phyloP scores from a whole-genome alignment of 331 rosid genomes.

The Dryas integrifolia region DNA sequence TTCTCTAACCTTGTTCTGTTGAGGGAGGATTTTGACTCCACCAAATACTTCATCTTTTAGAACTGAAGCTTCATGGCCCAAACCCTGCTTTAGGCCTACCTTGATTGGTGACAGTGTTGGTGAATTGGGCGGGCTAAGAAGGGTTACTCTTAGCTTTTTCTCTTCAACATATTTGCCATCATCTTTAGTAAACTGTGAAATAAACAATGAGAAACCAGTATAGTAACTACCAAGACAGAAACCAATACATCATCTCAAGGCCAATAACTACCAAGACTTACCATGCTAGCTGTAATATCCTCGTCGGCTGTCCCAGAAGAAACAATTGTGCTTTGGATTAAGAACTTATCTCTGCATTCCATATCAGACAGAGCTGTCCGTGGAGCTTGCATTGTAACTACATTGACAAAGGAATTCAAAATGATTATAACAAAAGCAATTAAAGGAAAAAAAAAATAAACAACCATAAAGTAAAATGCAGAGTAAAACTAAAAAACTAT shows the following conservation, averaged over 20 bases:
- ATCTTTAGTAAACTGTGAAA: slow-evolving; percentile 69
- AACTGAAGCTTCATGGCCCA: slow-evolving; percentile 31
- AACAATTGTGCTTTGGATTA: slow-evolving; percentile 77
- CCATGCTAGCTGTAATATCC: slow-evolving; percentile 76
- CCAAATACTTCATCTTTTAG: slow-evolving; percentile 29
- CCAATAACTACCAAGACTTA: slow-evolving; percentile 34
- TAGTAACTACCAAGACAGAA: slow-evolving; percentile 27
- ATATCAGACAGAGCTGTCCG: slow-evolving; percentile 50
- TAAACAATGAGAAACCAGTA: slow-evolving; percentile 23
- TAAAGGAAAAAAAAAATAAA: background rate
- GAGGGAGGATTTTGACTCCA: slow-evolving; percentile 36
- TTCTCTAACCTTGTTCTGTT: slow-evolving; percentile 51
- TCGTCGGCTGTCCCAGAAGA: slow-evolving; percentile 50
- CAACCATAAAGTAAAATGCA: background rate
- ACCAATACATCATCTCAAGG: slow-evolving; percentile 25
- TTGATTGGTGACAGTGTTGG: slow-evolving; percentile 53
- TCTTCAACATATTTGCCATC: slow-evolving; percentile 60
- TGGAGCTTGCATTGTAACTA: slow-evolving; percentile 90
- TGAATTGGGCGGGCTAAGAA: slow-evolving; percentile 59
- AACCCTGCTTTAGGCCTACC: slow-evolving; percentile 49
- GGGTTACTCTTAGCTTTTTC: slow-evolving; percentile 69
- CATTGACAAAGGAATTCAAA: slow-evolving; percentile 27
- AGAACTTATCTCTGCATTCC: slow-evolving; percentile 85
- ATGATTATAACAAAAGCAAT: background rate
- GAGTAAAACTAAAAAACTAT: background rate